phyloP scores from a whole-genome alignment of 1,284 basidiomycete species.

The Pseudozyma hubeiensis region DNA sequence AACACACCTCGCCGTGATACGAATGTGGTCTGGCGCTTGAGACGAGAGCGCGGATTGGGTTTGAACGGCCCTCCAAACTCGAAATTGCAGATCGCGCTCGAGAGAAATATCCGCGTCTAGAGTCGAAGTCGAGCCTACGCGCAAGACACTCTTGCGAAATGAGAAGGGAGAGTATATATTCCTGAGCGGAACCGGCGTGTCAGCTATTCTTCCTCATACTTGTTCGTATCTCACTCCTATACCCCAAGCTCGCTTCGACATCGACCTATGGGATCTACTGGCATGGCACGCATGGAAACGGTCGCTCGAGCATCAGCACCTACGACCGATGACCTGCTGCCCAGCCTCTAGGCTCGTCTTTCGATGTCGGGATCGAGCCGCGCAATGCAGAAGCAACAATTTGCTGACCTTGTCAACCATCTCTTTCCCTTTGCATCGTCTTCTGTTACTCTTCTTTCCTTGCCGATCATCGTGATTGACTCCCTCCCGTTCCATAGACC shows the following conservation, averaged over 20 bases:
- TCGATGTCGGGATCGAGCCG: background rate
- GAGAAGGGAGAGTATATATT: constrained; percentile 28
- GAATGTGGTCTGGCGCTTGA: too few relatives aligned
- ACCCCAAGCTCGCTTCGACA: constrained; percentile 16
- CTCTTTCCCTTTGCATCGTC: background rate
- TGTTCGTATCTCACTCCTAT: constrained; percentile 31
- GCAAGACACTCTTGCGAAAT: too few relatives aligned
- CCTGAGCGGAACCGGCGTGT: constrained; percentile 1
- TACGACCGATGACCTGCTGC: too few relatives aligned
- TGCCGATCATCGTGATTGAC: background rate
- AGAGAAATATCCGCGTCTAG: constrained; percentile 1
- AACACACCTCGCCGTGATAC: too few relatives aligned
- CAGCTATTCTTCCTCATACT: constrained; percentile 27
- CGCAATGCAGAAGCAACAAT: background rate
- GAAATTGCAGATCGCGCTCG: constrained; percentile 3
- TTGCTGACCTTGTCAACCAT: background rate
- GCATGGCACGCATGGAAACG: too few relatives aligned
- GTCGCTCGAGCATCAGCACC: too few relatives aligned
- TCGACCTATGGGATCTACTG: background rate
- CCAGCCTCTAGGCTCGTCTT: too few relatives aligned
- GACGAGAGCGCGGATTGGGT: background rate
- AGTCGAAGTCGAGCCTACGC: background rate
- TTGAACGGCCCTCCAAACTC: constrained; percentile 35
- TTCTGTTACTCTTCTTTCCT: background rate
- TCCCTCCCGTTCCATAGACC: constrained; percentile 30